Percentiles rank a stretch among this genome's conserved stretches.
phyloP scores from a whole-genome alignment of 768 basidiomycete species.

The Mycena olivaceomarginata region DNA sequence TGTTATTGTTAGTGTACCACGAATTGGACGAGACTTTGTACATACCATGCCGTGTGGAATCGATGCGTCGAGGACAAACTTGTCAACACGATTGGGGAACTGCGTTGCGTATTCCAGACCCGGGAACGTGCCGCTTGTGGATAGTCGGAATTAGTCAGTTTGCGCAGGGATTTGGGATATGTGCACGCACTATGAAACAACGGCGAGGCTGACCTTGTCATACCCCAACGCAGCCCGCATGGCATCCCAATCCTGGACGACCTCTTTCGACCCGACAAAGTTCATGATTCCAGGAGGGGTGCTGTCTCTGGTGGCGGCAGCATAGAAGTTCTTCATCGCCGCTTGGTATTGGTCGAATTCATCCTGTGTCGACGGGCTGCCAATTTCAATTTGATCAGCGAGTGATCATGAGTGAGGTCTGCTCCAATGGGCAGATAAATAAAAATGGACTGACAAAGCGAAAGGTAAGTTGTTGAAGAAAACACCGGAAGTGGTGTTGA shows the following conservation, averaged over 20 bases:
- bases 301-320: conserved; percentile 5
- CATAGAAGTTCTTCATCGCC: conserved; percentile 27
- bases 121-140: conserved; percentile 16
- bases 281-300: conserved; percentile 38
- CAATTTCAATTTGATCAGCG: neutral
- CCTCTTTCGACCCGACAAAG: conserved; percentile 27
- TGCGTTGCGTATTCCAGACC: conserved; percentile 30
- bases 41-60: conserved; percentile 30
- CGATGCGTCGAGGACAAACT: conserved; percentile 39
- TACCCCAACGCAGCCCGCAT: conserved; percentile 41
- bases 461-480: conserved; percentile 36
- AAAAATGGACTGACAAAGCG: conserved; percentile 24
- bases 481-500: conserved; percentile 38
- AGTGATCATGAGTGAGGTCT: too few relatives aligned
- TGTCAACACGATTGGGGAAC: conserved; percentile 36
- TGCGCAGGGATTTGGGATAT: neutral
- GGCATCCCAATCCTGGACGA: conserved; percentile 39
- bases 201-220: conserved; percentile 31
- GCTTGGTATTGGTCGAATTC: conserved; percentile 41
- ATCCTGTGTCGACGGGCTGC: conserved; percentile 21
- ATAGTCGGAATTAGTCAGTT: neutral
- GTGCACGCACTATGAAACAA: conserved; percentile 39
- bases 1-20: too few relatives aligned
- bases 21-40: too few relatives aligned
- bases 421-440: neutral